These are phyloP conservation scores for Quillaja saponaria DNA, from an alignment of 306 rosid genomes.

Conservation along the genomic window DNA sequence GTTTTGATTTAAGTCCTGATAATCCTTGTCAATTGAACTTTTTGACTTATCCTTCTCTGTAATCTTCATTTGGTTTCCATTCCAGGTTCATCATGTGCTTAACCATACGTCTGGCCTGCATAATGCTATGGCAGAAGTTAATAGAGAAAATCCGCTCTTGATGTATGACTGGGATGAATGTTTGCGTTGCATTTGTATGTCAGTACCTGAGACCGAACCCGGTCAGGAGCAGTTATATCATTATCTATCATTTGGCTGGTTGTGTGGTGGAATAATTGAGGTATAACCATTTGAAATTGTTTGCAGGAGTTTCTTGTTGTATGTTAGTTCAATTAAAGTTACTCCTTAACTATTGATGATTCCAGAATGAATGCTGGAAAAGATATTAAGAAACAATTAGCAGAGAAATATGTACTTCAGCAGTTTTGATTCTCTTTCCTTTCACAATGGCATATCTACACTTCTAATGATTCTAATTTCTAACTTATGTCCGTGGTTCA, in stretches of 20 bases:
- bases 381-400: neutral
- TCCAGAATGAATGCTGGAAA: slow-evolving; percentile 13
- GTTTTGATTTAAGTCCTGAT: neutral
- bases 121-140: slow-evolving; percentile 64
- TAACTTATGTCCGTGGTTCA: too few species aligned
- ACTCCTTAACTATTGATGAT: slow-evolving; percentile 14
- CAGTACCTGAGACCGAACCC: slow-evolving; percentile 86
- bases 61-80: slow-evolving; percentile 2
- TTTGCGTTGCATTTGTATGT: slow-evolving; percentile 54
- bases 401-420: too few species aligned
- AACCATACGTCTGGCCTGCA: slow-evolving; percentile 97
- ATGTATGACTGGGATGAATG: slow-evolving; percentile 88
- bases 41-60: too few species aligned
- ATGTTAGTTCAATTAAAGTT: slow-evolving; percentile 11
- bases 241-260: slow-evolving; percentile 83
- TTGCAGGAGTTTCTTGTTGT: neutral
- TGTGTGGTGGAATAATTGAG: slow-evolving; percentile 97
- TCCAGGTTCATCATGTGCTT: slow-evolving; percentile 94
- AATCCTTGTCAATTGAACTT: neutral
- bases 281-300: slow-evolving; percentile 34
- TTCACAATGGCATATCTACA: too few species aligned
- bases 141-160: slow-evolving; percentile 63
- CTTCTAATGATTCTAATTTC: too few species aligned
- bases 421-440: too few species aligned
- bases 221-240: slow-evolving; percentile 90